These are phyloP conservation scores for Castanea mollissima DNA, from an alignment of 306 rosid genomes.

Conservation along the genomic window DNA sequence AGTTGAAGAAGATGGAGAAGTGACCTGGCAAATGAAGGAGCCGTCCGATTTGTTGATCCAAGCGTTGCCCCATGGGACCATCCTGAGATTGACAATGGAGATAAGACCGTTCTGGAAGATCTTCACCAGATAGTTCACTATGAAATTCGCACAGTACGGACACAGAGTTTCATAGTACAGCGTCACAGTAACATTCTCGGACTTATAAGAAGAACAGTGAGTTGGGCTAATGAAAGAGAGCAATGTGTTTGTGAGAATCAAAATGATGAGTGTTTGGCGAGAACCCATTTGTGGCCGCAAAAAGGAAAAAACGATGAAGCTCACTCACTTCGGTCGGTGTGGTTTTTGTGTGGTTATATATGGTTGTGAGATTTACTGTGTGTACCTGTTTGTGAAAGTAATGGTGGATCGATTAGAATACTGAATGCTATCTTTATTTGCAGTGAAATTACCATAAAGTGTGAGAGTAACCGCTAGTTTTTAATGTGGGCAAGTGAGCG, in stretches of 20 bases:
- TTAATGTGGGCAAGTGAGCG: too few species aligned
- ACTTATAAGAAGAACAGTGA: slow-evolving; percentile 6
- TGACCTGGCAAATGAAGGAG: slow-evolving; percentile 64
- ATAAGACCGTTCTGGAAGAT: slow-evolving; percentile 70
- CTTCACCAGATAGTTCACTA: slow-evolving; percentile 59
- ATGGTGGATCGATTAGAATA: too few species aligned
- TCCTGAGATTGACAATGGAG: slow-evolving; percentile 63
- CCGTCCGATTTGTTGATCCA: slow-evolving; percentile 50
- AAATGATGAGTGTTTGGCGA: not conserved
- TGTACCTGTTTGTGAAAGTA: too few species aligned
- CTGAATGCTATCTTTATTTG: too few species aligned
- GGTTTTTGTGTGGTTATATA: not conserved
- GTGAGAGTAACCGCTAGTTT: too few species aligned
- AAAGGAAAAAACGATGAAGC: not conserved
- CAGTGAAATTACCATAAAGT: too few species aligned
- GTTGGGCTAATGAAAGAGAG: not conserved
- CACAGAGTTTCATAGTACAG: slow-evolving; percentile 79
- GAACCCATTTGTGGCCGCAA: not conserved
- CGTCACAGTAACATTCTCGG: slow-evolving; percentile 50
- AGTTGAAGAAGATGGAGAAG: not conserved
- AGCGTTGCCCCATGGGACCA: slow-evolving; percentile 95
- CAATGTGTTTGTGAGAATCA: not conserved
- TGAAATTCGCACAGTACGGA: slow-evolving; percentile 84
- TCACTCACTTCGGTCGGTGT: not conserved
- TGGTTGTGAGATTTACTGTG: too few species aligned